Conservation (phyloP, 345 rosid genomes). For the Heritiera littoralis region DNA sequence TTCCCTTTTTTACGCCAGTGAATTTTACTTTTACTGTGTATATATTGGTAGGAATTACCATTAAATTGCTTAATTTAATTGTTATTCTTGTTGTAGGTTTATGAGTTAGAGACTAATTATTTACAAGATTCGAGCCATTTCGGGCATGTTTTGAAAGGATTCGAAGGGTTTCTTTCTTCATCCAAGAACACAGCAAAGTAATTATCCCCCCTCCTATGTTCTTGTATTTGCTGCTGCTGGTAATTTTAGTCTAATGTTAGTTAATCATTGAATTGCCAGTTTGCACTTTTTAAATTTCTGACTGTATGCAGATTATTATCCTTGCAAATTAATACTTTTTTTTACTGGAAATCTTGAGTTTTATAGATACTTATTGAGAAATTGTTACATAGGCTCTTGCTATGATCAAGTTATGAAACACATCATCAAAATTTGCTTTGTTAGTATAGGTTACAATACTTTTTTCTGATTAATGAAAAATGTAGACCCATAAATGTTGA, state of each 20-base stretch:
- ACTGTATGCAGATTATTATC: neutral
- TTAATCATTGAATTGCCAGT: neutral
- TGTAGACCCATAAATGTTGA: neutral
- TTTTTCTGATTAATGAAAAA: neutral
- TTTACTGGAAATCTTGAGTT: neutral
- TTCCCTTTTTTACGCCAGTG: neutral
- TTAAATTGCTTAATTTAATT: neutral
- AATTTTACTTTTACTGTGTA: neutral
- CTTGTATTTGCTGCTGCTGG: neutral
- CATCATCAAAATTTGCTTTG: neutral
- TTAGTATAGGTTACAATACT: neutral
- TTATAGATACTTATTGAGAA: neutral
- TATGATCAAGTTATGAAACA: neutral
- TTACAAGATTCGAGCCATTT: constrained; percentile 45
- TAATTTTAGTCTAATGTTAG: neutral
- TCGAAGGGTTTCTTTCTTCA: constrained; percentile 53
- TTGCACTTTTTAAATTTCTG: neutral
- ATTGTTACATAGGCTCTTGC: neutral
- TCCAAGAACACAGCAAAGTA: constrained; percentile 49
- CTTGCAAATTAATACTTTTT: neutral
- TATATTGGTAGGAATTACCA: neutral
- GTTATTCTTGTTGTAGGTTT: constrained; percentile 32
- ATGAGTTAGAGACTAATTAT: constrained; percentile 46
- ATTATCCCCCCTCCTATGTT: neutral
- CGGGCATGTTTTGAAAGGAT: constrained; percentile 46